Evolutionary conservation across 768 basidiomycete species (phyloP).

Genomic region (Mycena crocata): DNA sequence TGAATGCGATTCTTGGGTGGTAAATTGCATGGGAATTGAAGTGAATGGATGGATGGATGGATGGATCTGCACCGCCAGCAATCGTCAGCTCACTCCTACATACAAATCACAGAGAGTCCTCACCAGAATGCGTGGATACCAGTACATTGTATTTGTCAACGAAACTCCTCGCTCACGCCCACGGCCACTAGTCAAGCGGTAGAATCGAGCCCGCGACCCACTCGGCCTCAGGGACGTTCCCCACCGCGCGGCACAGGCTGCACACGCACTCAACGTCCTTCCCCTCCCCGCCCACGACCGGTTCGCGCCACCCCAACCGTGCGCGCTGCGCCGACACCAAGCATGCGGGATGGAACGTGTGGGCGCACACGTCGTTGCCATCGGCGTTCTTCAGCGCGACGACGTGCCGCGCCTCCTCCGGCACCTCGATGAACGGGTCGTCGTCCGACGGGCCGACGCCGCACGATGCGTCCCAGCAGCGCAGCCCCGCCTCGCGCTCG

Average conservation of each 20-base stretch:
- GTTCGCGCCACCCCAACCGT: slow-evolving; percentile 70
- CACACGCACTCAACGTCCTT: slow-evolving; percentile 75
- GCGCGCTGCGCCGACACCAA: slow-evolving; percentile 73
- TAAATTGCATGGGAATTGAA: too few species aligned
- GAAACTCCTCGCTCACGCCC: not conserved
- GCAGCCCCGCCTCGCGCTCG: slow-evolving; percentile 77
- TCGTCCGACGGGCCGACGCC: slow-evolving; percentile 82
- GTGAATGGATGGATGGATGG: too few species aligned
- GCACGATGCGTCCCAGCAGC: slow-evolving; percentile 80
- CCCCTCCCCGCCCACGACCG: slow-evolving; percentile 49
- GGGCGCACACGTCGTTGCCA: slow-evolving; percentile 56
- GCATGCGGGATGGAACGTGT: slow-evolving; percentile 80
- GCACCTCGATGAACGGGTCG: slow-evolving; percentile 60
- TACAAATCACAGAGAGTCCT: not conserved
- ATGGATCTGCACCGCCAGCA: too few species aligned
- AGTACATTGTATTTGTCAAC: not conserved
- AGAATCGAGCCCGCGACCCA: slow-evolving; percentile 56
- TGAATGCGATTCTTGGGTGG: too few species aligned
- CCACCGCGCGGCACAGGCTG: slow-evolving; percentile 76
- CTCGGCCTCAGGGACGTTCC: slow-evolving; percentile 66
- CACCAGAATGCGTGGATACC: slow-evolving; percentile 1
- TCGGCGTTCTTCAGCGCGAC: slow-evolving; percentile 47
- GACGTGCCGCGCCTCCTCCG: slow-evolving; percentile 47
- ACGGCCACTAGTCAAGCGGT: slow-evolving; percentile 15
- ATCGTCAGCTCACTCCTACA: not conserved